A percentile compares a stretch with the other conserved stretches of the same genome.
Conservation (phyloP, 805 yeast species). For the Wickerhamiella azymoides region DNA sequence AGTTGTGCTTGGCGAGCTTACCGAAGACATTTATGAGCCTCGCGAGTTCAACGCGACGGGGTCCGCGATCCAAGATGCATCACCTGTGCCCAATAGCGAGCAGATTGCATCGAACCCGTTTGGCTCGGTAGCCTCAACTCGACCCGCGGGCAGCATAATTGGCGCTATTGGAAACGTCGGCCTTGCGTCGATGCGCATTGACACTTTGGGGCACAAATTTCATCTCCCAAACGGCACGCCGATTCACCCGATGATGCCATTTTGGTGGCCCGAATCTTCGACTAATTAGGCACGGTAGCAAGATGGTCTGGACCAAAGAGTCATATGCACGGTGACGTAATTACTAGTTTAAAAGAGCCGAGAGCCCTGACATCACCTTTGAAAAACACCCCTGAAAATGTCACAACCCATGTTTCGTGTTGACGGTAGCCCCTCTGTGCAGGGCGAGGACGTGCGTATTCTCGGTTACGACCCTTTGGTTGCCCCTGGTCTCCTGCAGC, state of each 20-base stretch:
- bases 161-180: constrained; percentile 48
- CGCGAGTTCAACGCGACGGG: constrained; percentile 7
- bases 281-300: not conserved
- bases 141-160: constrained; percentile 49
- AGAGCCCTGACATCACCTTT: too few relatives aligned
- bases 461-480: constrained; percentile 88
- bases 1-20: constrained; percentile 28
- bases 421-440: constrained; percentile 30
- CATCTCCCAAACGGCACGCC: constrained; percentile 23
- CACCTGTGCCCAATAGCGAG: constrained; percentile 14
- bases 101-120: constrained; percentile 12
- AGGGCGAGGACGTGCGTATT: constrained; percentile 44
- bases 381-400: not conserved
- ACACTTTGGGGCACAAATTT: constrained; percentile 19
- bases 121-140: constrained; percentile 15
- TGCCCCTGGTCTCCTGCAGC: constrained; percentile 82
- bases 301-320: not conserved
- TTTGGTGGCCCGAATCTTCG: constrained; percentile 56
- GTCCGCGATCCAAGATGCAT: constrained; percentile 11
- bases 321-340: constrained; percentile 2
- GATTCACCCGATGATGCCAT: constrained; percentile 44
- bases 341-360: not conserved
- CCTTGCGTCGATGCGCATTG: constrained; percentile 44
- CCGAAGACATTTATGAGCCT: constrained; percentile 14
- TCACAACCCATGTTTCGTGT: constrained; percentile 24